Percentiles rank a stretch among this genome's conserved stretches.
Conservation (phyloP, 441 rosid species). For the Viola pubescens region DNA sequence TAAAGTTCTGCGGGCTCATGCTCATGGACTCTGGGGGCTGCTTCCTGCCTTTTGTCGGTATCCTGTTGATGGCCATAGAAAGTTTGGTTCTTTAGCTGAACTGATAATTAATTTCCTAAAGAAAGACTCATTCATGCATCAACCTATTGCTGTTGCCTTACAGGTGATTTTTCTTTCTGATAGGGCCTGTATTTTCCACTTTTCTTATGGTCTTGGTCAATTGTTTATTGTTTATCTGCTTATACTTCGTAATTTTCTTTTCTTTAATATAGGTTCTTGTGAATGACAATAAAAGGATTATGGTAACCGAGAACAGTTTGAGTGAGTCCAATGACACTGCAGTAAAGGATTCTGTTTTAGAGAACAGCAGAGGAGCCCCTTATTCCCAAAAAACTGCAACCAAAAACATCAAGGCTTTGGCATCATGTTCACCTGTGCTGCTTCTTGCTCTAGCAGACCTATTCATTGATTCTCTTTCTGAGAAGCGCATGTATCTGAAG, state of each 20-base stretch:
- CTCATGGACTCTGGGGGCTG: conserved; percentile 63
- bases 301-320: conserved; percentile 24
- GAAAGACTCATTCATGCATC: conserved; percentile 61
- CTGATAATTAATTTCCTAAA: conserved; percentile 49
- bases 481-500: conserved; percentile 56
- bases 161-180: conserved; percentile 38
- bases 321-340: conserved; percentile 21
- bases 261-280: conserved; percentile 43
- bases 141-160: conserved; percentile 55
- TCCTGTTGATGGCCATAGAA: conserved; percentile 54
- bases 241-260: conserved; percentile 5
- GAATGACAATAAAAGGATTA: conserved; percentile 55
- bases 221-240: neutral
- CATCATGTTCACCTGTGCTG: conserved; percentile 57
- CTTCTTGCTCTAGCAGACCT: conserved; percentile 62
- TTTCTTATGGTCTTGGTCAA: conserved; percentile 4
- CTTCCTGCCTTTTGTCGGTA: conserved; percentile 77
- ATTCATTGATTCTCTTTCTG: conserved; percentile 41
- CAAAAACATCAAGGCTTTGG: conserved; percentile 60
- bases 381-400: conserved; percentile 65
- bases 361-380: conserved; percentile 25
- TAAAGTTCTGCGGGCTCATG: conserved; percentile 57
- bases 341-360: conserved; percentile 28
- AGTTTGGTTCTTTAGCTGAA: conserved; percentile 48
- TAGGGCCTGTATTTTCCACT: neutral